Evolutionary conservation across 257 asterid genomes (phyloP).

Genomic region (Plectranthus barbatus): DNA sequence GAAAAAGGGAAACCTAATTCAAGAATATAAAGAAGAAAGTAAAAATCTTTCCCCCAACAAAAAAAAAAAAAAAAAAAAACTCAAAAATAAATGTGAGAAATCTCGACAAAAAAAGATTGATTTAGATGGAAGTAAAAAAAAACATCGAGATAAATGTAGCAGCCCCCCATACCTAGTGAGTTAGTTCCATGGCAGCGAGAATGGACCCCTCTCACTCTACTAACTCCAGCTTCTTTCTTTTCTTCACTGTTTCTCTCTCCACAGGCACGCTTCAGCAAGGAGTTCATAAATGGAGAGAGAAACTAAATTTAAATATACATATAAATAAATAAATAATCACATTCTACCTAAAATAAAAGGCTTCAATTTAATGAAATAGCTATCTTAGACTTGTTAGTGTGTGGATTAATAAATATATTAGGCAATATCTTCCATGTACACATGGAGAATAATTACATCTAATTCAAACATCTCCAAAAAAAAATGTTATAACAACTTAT

Average conservation of each 20-base stretch:
- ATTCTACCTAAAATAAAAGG: no score
- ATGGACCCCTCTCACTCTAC: conserved; percentile 43
- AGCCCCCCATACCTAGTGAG: conserved; percentile 36
- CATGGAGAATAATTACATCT: no score
- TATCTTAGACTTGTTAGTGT: no score
- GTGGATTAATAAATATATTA: no score
- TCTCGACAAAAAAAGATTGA: conserved; percentile 32
- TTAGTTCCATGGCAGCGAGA: conserved; percentile 25
- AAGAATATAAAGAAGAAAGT: conserved; percentile 12
- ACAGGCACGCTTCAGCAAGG: background rate
- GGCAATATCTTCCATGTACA: no score
- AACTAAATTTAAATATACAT: conserved; percentile 6
- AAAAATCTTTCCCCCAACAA: background rate
- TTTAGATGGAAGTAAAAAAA: conserved; percentile 46
- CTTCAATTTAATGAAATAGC: no score
- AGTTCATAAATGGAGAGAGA: conserved; percentile 5
- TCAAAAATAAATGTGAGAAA: background rate
- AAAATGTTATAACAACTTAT: no score
- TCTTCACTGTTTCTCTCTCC: conserved; percentile 14
- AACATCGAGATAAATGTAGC: conserved; percentile 10
- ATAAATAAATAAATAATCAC: no score
- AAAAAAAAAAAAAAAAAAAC: no score
- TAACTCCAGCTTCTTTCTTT: conserved; percentile 14
- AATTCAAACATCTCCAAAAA: no score
- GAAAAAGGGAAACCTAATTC: conserved; percentile 12